Percentiles rank a stretch among this genome's conserved stretches.
phyloP scores from a whole-genome alignment of 371 early-diverging fungal species.

The Mortierella sp. region DNA sequence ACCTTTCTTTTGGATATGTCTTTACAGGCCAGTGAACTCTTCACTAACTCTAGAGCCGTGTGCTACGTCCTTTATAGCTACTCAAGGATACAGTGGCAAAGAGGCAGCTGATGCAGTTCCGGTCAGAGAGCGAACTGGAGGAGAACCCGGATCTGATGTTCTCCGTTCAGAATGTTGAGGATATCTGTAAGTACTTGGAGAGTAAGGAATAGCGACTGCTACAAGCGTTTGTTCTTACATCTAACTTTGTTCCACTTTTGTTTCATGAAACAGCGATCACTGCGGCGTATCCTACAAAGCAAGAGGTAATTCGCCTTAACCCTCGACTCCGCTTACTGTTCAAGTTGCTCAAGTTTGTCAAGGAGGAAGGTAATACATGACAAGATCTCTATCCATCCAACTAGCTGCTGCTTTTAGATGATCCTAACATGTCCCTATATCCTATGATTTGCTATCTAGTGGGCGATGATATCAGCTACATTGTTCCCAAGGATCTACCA shows the following conservation, averaged over 20 bases:
- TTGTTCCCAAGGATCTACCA: constrained; percentile 31
- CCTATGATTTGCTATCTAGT: constrained; percentile 1
- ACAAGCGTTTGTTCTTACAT: not conserved
- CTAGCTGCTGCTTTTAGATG: not conserved
- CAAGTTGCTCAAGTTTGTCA: constrained; percentile 26
- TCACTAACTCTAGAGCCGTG: no score
- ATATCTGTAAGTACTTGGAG: constrained; percentile 32
- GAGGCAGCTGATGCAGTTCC: constrained; percentile 34
- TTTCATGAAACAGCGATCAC: constrained; percentile 14
- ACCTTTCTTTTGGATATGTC: not conserved
- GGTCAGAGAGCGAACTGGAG: constrained; percentile 35
- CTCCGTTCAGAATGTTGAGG: constrained; percentile 39
- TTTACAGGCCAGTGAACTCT: not conserved
- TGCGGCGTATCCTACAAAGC: constrained; percentile 21
- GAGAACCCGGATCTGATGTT: constrained; percentile 51
- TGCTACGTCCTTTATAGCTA: constrained; percentile 13
- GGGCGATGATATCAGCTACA: constrained; percentile 16
- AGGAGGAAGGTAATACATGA: constrained; percentile 16
- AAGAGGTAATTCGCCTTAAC: constrained; percentile 19
- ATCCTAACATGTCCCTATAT: no score
- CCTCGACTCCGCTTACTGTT: constrained; percentile 45
- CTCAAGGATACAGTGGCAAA: constrained; percentile 31
- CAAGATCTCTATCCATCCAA: not conserved
- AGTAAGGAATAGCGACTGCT: not conserved
- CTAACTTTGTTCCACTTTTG: not conserved